Conservation (phyloP, 2,329 filamentous ascomycete genomes). For the Fusarium sp. region DNA sequence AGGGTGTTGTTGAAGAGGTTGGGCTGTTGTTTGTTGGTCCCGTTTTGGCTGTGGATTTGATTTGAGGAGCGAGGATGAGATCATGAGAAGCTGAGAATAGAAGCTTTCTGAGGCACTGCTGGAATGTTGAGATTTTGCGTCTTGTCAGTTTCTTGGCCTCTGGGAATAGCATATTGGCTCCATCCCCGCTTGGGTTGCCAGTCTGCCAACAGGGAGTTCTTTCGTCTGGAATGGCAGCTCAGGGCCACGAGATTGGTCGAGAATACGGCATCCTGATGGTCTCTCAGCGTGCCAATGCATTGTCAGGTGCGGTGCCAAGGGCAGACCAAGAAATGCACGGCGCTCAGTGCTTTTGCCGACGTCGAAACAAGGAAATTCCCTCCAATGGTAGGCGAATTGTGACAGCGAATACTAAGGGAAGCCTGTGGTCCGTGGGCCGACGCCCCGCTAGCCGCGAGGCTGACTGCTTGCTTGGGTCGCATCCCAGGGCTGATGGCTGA, state of each 20-base stretch:
- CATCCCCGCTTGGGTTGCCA: background rate
- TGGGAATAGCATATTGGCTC: slow-evolving; percentile 18
- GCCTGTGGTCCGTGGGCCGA: slow-evolving; percentile 4
- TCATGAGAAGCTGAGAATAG: slow-evolving; percentile 39
- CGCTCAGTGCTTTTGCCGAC: background rate
- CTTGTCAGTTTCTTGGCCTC: background rate
- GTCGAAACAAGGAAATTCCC: background rate
- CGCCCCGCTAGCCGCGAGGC: slow-evolving; percentile 11
- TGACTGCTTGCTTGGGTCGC: slow-evolving; percentile 7
- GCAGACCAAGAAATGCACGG: background rate
- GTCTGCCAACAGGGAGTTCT: slow-evolving; percentile 14
- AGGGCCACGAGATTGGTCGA: background rate
- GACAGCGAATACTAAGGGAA: slow-evolving; percentile 4
- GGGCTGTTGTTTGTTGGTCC: slow-evolving; percentile 15
- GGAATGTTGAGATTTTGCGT: background rate
- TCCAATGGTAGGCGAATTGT: slow-evolving; percentile 26
- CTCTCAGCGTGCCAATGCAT: background rate
- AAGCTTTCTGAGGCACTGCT: slow-evolving; percentile 25
- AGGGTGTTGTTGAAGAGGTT: slow-evolving; percentile 16
- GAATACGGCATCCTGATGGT: background rate
- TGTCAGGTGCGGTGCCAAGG: background rate
- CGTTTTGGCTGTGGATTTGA: background rate
- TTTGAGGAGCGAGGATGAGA: slow-evolving; percentile 22
- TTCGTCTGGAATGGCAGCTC: background rate
- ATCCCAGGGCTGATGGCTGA: background rate